Evolutionary conservation across 2,329 filamentous ascomycete species (phyloP).

Genomic region (Claviceps quebecensis): DNA sequence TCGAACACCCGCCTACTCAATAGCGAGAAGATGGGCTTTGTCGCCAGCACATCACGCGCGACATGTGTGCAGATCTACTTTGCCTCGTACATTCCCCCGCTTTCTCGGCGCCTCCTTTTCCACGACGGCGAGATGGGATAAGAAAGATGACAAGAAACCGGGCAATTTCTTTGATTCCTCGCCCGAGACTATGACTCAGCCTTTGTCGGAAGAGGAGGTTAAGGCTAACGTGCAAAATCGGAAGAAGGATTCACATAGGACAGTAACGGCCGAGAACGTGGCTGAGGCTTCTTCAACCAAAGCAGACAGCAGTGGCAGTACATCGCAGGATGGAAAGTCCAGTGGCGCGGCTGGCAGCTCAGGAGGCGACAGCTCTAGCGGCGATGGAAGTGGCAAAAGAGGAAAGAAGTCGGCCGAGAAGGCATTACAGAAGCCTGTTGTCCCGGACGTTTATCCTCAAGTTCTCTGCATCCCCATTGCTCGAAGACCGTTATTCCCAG

Average conservation of each 20-base stretch:
- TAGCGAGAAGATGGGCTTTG: slow-evolving; percentile 15
- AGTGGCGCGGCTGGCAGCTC: slow-evolving; percentile 28
- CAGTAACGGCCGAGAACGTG: slow-evolving; percentile 31
- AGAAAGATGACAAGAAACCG: slow-evolving; percentile 26
- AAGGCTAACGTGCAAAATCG: slow-evolving; percentile 36
- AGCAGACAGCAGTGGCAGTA: slow-evolving; percentile 21
- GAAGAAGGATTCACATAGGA: slow-evolving; percentile 28
- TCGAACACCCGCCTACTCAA: slow-evolving; percentile 12
- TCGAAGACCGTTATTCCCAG: slow-evolving; percentile 84
- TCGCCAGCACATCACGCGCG: slow-evolving; percentile 14
- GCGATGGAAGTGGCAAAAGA: slow-evolving; percentile 50
- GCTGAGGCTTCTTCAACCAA: slow-evolving; percentile 31
- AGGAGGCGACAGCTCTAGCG: slow-evolving; percentile 39
- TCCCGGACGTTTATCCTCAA: slow-evolving; percentile 93
- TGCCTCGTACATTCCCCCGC: slow-evolving; percentile 16
- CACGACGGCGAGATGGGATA: slow-evolving; percentile 19
- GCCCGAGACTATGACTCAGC: slow-evolving; percentile 26
- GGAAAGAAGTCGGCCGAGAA: slow-evolving; percentile 60
- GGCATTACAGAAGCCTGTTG: slow-evolving; percentile 70
- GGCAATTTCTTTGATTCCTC: slow-evolving; percentile 37
- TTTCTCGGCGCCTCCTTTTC: slow-evolving; percentile 21
- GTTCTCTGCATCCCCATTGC: slow-evolving; percentile 95
- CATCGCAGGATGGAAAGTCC: slow-evolving; percentile 38
- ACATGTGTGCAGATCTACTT: slow-evolving; percentile 19
- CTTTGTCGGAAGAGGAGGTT: slow-evolving; percentile 38